Base-by-base conservation (phyloP, 441 rosid species). In the Populus tomentosa region DNA sequence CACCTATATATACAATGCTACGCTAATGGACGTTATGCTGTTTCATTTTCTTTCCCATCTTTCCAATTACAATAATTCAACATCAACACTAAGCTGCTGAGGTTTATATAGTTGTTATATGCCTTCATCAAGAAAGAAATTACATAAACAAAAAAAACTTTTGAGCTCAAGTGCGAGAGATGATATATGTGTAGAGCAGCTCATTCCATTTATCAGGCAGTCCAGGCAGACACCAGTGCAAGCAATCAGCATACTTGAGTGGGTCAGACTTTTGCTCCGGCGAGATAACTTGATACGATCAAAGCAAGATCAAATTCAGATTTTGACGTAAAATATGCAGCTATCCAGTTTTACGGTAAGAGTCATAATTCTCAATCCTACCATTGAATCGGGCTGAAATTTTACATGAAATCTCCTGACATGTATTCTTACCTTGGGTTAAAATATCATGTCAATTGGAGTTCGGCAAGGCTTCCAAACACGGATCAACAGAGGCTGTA, bases 171-270 rank as follows among this genome's bases (percentile, higher is more conserved):
- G 88, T 84, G 42, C 76, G 80, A 67, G 92, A 83, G 64, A 94
- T 81, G 21, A 94, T 92, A 53, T 84, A 88, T 1, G 92, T 28
- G 70, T 90, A 94, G 46, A 92, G 81, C 76, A 94, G 82, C 78
- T 92, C 94, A 24, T 94, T 94, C 98, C 90, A 94, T 0, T 88
- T 86, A 77, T 90, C 95, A 11, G 93, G 95, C 42, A 94, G 83
- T 21, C 95, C 95, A 0, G 95, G 97, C 36, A 94, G 91, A 72
- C 97, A 90, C 95, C 94, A 87, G 77, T 92, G 97, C 72, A 88
- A 83, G 61, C 95, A 94, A 82, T 89, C 95, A 0, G 95, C 98
- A 72, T 86, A 88, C 9, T 85, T 90, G 13, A 86, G 82, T 0
- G 90, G 97, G 72, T 90, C 92, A 13, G 92, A 92, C 81, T 87